Percentiles rank a stretch among this genome's conserved stretches.
phyloP scores from a whole-genome alignment of 1,284 basidiomycete species.

The Irpex rosettiformis region DNA sequence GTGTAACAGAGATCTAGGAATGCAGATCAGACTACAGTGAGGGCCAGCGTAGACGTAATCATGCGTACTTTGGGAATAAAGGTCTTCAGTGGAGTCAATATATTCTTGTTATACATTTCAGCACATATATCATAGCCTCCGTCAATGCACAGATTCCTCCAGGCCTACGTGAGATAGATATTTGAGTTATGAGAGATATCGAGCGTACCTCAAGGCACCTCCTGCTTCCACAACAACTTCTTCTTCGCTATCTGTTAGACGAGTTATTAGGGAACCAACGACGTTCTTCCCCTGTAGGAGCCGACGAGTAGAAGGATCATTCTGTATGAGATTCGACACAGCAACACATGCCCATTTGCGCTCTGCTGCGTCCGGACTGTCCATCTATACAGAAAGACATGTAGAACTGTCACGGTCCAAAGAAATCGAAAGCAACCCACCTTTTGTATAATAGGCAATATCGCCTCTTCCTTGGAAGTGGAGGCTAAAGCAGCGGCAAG shows the following conservation, averaged over 20 bases:
- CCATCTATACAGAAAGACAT: slow-evolving; percentile 46
- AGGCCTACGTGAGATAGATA: background rate
- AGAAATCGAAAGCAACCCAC: too few relatives aligned
- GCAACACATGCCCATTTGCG: slow-evolving; percentile 93
- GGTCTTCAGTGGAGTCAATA: slow-evolving; percentile 69
- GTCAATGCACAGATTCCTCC: slow-evolving; percentile 89
- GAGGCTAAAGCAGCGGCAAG: slow-evolving; percentile 65
- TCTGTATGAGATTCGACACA: slow-evolving; percentile 85
- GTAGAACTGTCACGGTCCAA: background rate
- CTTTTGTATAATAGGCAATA: slow-evolving; percentile 87
- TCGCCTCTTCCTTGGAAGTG: slow-evolving; percentile 72
- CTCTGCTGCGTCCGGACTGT: slow-evolving; percentile 70
- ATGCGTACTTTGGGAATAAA: slow-evolving; percentile 69
- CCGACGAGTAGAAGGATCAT: slow-evolving; percentile 83
- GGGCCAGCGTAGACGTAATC: background rate
- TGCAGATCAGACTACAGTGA: slow-evolving; percentile 6
- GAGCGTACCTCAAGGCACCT: slow-evolving; percentile 72
- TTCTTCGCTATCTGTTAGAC: slow-evolving; percentile 80
- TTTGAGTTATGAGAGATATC: background rate
- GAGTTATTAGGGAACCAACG: slow-evolving; percentile 80
- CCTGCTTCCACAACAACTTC: slow-evolving; percentile 85
- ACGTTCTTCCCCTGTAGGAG: slow-evolving; percentile 89
- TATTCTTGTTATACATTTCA: slow-evolving; percentile 96
- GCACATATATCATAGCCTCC: slow-evolving; percentile 91
- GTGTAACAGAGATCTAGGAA: slow-evolving; percentile 67